Conservation (phyloP, 169 alveolate genomes). For the Plasmodium cynomolgi region DNA sequence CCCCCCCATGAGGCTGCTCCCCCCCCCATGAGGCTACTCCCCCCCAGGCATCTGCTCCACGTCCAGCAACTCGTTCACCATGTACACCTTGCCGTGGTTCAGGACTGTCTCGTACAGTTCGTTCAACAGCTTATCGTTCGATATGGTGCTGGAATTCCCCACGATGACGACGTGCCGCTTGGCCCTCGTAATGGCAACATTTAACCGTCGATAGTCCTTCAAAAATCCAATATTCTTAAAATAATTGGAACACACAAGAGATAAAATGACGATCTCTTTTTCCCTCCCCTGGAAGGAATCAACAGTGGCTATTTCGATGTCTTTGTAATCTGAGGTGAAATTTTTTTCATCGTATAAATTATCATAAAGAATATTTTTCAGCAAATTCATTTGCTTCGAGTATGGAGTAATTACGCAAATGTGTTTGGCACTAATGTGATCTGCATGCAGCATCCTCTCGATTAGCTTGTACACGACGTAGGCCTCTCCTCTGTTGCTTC, state of each 20-base stretch:
- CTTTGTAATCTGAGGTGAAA: slow-evolving; percentile 4
- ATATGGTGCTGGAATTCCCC: slow-evolving; percentile 84
- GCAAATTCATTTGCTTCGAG: slow-evolving; percentile 44
- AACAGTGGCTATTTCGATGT: slow-evolving; percentile 63
- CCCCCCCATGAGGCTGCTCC: background rate
- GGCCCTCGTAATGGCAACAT: slow-evolving; percentile 91
- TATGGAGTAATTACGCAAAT: slow-evolving; percentile 73
- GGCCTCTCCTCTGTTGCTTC: slow-evolving; percentile 72
- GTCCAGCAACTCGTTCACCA: slow-evolving; percentile 57
- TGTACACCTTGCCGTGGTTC: slow-evolving; percentile 28
- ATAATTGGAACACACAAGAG: slow-evolving; percentile 71
- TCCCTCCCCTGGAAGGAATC: slow-evolving; percentile 77
- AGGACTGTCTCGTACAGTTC: slow-evolving; percentile 57
- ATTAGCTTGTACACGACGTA: slow-evolving; percentile 50
- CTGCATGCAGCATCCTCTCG: slow-evolving; percentile 27
- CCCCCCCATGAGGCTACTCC: background rate
- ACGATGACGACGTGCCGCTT: slow-evolving; percentile 84
- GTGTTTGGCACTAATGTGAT: slow-evolving; percentile 8
- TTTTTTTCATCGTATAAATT: slow-evolving; percentile 21
- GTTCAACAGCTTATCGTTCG: slow-evolving; percentile 51
- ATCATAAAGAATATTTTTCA: slow-evolving; percentile 44
- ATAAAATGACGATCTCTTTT: slow-evolving; percentile 73
- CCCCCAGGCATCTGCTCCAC: slow-evolving; percentile 18
- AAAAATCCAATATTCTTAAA: slow-evolving; percentile 84
- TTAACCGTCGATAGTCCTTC: slow-evolving; percentile 87